A percentile compares a stretch with the other conserved stretches of the same genome.
phyloP scores from a whole-genome alignment of 2,329 filamentous ascomycete species.

The Penicillium digitatum region DNA sequence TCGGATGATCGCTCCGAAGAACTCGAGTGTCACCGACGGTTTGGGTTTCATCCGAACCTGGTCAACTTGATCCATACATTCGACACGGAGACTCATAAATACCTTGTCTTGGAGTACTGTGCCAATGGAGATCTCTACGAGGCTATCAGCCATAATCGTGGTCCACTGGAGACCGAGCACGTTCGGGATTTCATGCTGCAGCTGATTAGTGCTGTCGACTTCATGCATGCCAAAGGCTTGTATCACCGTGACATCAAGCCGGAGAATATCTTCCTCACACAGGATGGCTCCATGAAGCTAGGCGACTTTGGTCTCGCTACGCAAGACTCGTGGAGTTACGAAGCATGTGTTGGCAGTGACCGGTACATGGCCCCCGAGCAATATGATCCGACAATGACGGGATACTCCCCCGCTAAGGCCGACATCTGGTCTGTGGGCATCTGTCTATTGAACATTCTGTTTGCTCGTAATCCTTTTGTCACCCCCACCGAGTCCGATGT shows the following conservation, averaged over 20 bases:
- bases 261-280: constrained; percentile 94
- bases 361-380: constrained; percentile 99
- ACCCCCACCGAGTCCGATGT: constrained; percentile 86
- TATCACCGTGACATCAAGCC: constrained; percentile 99
- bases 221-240: constrained; percentile 84
- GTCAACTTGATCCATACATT: constrained; percentile 90
- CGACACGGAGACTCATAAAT: constrained; percentile 84
- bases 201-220: constrained; percentile 81
- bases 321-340: constrained; percentile 81
- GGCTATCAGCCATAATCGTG: constrained; percentile 83
- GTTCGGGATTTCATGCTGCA: constrained; percentile 97
- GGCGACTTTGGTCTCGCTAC: constrained; percentile 95
- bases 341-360: constrained; percentile 92
- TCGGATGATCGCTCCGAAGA: constrained; percentile 67
- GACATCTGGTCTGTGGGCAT: constrained; percentile 98
- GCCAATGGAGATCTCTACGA: constrained; percentile 94
- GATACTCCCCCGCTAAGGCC: constrained; percentile 88
- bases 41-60: constrained; percentile 81
- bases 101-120: constrained; percentile 93
- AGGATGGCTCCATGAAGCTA: constrained; percentile 86
- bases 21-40: constrained; percentile 67
- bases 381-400: constrained; percentile 79
- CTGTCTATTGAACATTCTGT: constrained; percentile 91
- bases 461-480: constrained; percentile 94
- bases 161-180: constrained; percentile 90